Evolutionary conservation across 2,329 filamentous ascomycete genomes (phyloP), one percentile per base, ranked within the genome.

Genomic region (Scedosporium minutisporum): DNA sequence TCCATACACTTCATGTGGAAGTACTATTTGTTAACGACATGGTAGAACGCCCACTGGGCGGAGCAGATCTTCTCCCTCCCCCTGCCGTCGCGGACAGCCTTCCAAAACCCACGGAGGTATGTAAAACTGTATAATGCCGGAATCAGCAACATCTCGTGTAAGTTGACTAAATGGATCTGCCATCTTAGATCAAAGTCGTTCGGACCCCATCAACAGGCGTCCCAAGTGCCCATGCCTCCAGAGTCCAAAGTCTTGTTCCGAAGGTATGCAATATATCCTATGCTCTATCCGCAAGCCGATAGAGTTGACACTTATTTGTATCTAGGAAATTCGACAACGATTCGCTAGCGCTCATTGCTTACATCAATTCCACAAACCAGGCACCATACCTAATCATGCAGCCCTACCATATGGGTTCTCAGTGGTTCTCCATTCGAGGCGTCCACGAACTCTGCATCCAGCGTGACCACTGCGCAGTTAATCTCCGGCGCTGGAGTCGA

Each of bases 11-110:
- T 16, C 23, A 23, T 48, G 5, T 62, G 23, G 18, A 29, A 33
- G 14, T 51, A 18, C 57, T 65, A 66, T 51, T 48, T 38, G 62
- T 42, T 63, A 59, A 58, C 66, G 62, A 66, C 64, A 55, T 27
- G 33, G 61, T 64, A 85, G 82, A 74, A 73, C 59, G 72, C 76
- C 4, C 84, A 87, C 68, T 87, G 85, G 85, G 82, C 84, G 5
- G 79, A 85, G 66, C 77, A 82, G 48, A 84, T 87, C 25, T 87
- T 87, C 65, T 80, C 81, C 0, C 74, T 80, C 21, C 80, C 81
- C 0, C 72, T 84, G 46, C 77, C 82, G 0, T 78, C 77, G 10
- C 75, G 78, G 12, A 85, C 82, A 4, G 74, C 76, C 4, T 71
- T 86, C 60, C 79, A 77, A 66, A 74, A 78, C 58, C 65, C 74